These are phyloP conservation scores for Tolypocladium cylindrosporum DNA, from an alignment of 2,329 filamentous ascomycete species.

Conservation along the genomic window DNA sequence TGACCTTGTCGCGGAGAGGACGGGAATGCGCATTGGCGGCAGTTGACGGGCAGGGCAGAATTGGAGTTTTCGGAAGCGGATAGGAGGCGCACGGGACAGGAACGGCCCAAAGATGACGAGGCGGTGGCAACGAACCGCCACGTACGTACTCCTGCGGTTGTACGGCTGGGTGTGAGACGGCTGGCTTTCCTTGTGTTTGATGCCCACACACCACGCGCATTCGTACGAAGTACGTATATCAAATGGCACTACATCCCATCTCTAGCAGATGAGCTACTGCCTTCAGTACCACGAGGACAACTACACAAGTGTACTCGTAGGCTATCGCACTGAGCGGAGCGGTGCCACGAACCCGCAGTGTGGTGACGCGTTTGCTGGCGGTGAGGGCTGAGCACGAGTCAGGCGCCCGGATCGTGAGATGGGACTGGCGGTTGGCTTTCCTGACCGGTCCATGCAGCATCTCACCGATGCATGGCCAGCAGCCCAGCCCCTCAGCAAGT, in stretches of 20 bases:
- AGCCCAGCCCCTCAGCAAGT: background rate
- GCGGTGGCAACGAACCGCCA: background rate
- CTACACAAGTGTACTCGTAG: background rate
- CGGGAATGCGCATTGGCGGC: background rate
- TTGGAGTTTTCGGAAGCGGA: background rate
- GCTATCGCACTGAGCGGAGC: background rate
- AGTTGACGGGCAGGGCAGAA: background rate
- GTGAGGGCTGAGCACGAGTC: background rate
- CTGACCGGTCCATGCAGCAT: background rate
- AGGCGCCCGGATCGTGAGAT: background rate
- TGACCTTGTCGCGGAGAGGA: background rate
- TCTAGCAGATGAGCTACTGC: background rate
- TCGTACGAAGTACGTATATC: background rate
- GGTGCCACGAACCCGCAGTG: background rate
- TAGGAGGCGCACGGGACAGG: background rate
- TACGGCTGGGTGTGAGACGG: background rate
- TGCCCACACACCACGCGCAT: background rate
- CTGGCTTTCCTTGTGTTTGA: background rate
- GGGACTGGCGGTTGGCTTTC: background rate
- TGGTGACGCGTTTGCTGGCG: background rate
- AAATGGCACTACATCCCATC: background rate
- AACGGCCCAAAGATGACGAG: background rate
- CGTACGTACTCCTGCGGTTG: too few species aligned
- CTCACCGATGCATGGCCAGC: background rate
- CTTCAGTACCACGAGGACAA: background rate